A percentile compares a stretch with the other conserved stretches of the same genome.
Evolutionary conservation across 805 yeast species (phyloP).

Genomic region (Yamadazyma paraphyllophila): DNA sequence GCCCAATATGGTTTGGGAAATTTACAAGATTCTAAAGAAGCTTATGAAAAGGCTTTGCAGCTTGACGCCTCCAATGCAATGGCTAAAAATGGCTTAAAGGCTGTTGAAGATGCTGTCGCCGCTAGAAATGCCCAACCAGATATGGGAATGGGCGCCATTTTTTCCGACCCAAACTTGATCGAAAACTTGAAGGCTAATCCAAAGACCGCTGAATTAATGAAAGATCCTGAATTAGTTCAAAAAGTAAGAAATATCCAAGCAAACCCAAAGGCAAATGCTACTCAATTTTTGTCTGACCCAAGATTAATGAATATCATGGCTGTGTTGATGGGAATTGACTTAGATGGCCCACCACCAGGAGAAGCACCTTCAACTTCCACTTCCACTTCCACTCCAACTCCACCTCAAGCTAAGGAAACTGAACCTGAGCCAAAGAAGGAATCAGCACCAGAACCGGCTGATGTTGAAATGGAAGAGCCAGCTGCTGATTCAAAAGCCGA

Average conservation of each 20-base stretch:
- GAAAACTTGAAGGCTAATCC: constrained; percentile 78
- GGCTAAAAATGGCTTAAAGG: constrained; percentile 78
- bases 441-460: constrained; percentile 24
- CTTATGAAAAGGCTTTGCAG: constrained; percentile 77
- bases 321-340: constrained; percentile 77
- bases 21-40: constrained; percentile 66
- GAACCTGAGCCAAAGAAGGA: constrained; percentile 12
- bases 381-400: constrained; percentile 16
- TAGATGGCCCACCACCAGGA: constrained; percentile 41
- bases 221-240: constrained; percentile 78
- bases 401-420: constrained; percentile 18
- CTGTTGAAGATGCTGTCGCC: constrained; percentile 61
- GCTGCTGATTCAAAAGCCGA: constrained; percentile 37
- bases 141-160: constrained; percentile 73
- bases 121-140: constrained; percentile 59
- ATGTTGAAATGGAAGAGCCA: constrained; percentile 40
- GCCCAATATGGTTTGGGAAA: constrained; percentile 87
- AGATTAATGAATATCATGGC: constrained; percentile 88
- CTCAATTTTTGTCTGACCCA: constrained; percentile 73
- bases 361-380: constrained; percentile 19
- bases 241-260: constrained; percentile 59
- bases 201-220: constrained; percentile 80
- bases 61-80: constrained; percentile 78
- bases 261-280: constrained; percentile 74
- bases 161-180: constrained; percentile 76